phyloP scores from a whole-genome alignment of 1,284 basidiomycete genomes.

The Cystobasidium pallidum region DNA sequence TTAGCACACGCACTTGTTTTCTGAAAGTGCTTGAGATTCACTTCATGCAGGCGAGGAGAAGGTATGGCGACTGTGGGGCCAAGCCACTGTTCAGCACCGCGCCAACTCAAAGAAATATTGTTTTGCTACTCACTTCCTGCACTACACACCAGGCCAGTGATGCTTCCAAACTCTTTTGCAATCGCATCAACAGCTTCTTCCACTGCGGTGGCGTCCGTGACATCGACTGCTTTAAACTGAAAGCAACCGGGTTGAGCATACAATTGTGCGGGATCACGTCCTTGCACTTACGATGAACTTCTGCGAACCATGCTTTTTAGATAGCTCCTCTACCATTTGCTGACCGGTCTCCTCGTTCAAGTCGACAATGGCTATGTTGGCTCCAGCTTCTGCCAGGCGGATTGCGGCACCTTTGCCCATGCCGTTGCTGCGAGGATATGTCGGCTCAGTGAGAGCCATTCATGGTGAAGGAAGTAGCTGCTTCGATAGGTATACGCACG shows the following conservation, averaged over 20 bases:
- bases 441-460: background rate
- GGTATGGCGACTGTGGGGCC: constrained; percentile 22
- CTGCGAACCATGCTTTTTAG: constrained; percentile 2
- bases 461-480: no score
- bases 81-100: background rate
- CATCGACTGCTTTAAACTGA: constrained; percentile 42
- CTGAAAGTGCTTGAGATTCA: constrained; percentile 33
- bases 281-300: constrained; percentile 27
- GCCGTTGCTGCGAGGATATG: constrained; percentile 29
- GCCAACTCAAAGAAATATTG: background rate
- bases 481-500: background rate
- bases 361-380: constrained; percentile 29
- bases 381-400: constrained; percentile 40
- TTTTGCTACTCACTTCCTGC: constrained; percentile 29
- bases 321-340: constrained; percentile 4
- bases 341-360: constrained; percentile 36
- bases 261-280: no score
- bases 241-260: no score
- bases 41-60: constrained; percentile 37
- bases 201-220: constrained; percentile 27
- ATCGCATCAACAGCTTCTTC: constrained; percentile 25
- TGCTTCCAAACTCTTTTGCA: constrained; percentile 16
- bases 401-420: constrained; percentile 32
- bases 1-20: constrained; percentile 16
- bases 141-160: constrained; percentile 25